Evolutionary conservation across 768 basidiomycete species (phyloP).

Genomic region (Lanmaoa pseudosensibilis): DNA sequence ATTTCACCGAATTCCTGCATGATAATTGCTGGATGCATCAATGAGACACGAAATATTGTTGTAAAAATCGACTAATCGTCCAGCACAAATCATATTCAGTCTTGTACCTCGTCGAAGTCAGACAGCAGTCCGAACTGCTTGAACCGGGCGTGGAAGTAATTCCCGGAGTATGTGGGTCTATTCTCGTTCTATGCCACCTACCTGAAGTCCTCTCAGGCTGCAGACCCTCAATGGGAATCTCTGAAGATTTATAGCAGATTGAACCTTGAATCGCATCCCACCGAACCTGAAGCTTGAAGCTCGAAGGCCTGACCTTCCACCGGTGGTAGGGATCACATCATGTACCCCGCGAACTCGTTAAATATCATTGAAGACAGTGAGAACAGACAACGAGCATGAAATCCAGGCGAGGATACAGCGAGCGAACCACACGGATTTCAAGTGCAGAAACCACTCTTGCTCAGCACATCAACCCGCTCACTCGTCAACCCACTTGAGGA

Average conservation of each 20-base stretch:
- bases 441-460: constrained; percentile 79
- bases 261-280: constrained; percentile 65
- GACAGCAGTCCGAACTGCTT: no score
- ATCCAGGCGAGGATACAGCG: constrained; percentile 67
- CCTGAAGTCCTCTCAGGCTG: constrained; percentile 42
- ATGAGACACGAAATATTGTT: no score
- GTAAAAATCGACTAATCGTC: no score
- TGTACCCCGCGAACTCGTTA: constrained; percentile 84
- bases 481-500: no score
- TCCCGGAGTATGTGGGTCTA: constrained; percentile 50
- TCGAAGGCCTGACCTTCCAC: constrained; percentile 55
- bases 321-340: constrained; percentile 71
- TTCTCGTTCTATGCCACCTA: neutral
- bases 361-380: constrained; percentile 75
- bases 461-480: constrained; percentile 36
- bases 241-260: constrained; percentile 54
- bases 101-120: no score
- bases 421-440: constrained; percentile 56
- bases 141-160: no score
- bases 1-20: no score
- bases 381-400: constrained; percentile 71
- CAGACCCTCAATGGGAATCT: constrained; percentile 58
- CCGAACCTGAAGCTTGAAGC: constrained; percentile 49
- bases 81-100: no score
- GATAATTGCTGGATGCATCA: no score